Conservation (phyloP, 148 eudicot genomes). For the Camellia japonica region DNA sequence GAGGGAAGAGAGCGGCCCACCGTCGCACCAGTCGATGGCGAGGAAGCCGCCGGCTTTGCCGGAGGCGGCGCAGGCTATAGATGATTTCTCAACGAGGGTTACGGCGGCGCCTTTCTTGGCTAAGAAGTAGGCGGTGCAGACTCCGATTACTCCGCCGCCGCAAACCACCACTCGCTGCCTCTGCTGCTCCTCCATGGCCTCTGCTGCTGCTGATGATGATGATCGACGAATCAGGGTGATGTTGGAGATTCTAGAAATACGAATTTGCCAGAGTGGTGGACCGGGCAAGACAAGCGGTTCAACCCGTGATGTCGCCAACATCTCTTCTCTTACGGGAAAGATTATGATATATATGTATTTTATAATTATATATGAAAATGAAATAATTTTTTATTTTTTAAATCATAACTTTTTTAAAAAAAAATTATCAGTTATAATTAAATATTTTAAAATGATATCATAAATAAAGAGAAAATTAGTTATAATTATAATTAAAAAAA, state of each 20-base stretch:
- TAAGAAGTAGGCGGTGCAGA: slow-evolving; percentile 78
- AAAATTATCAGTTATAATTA: too few species aligned
- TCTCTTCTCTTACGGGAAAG: neutral
- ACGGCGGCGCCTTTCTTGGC: slow-evolving; percentile 65
- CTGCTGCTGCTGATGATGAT: neutral
- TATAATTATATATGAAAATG: neutral
- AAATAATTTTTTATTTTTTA: too few species aligned
- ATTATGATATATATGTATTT: neutral
- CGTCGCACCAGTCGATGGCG: slow-evolving; percentile 83
- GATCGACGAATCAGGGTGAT: slow-evolving; percentile 9
- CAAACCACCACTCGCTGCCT: slow-evolving; percentile 54
- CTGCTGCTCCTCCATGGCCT: slow-evolving; percentile 20
- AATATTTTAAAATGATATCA: too few species aligned
- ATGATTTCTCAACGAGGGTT: slow-evolving; percentile 69
- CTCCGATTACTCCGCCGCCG: slow-evolving; percentile 97
- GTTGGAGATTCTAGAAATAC: neutral
- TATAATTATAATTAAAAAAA: too few species aligned
- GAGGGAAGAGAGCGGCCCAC: slow-evolving; percentile 58
- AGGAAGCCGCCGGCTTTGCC: slow-evolving; percentile 92
- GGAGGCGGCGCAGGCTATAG: slow-evolving; percentile 85
- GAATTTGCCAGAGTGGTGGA: neutral
- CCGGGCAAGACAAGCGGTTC: neutral
- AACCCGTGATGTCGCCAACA: neutral
- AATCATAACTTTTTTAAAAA: too few species aligned
- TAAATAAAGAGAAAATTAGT: too few species aligned